phyloP scores from a whole-genome alignment of 371 early-diverging fungal genomes.

The Actinomortierella wolfii region DNA sequence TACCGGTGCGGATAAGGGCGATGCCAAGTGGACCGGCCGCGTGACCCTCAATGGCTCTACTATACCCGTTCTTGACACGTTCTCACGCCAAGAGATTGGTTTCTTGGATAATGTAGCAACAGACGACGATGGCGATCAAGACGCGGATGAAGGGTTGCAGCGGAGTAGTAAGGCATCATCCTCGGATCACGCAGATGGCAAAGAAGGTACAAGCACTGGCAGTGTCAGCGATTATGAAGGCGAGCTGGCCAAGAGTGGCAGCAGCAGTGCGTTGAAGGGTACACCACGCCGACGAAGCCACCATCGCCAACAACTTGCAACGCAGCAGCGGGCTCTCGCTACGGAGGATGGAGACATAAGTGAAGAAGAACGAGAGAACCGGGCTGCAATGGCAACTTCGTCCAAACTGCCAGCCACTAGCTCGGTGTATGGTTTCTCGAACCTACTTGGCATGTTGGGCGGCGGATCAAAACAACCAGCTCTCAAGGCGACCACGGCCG shows the following conservation, averaged over 20 bases:
- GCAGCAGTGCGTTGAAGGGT: not conserved
- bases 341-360: too few relatives aligned
- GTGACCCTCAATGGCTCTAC: conserved; percentile 40
- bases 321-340: not conserved
- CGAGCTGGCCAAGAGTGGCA: not conserved
- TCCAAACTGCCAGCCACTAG: conserved; percentile 11
- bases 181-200: not conserved
- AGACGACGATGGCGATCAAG: not conserved
- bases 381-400: not conserved
- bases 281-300: conserved; percentile 19
- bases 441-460: conserved; percentile 29
- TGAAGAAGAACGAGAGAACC: too few relatives aligned
- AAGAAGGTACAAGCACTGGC: not conserved
- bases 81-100: conserved; percentile 36
- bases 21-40: conserved; percentile 28
- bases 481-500: not conserved
- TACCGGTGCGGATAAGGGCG: conserved; percentile 8
- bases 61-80: conserved; percentile 13
- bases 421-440: conserved; percentile 25
- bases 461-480: conserved; percentile 5
- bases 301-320: conserved; percentile 24
- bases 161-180: not conserved
- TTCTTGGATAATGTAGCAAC: conserved; percentile 36
- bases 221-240: conserved; percentile 2
- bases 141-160: not conserved